Evolutionary conservation across 306 rosid species (phyloP), one percentile per base, ranked within the genome.

Genomic region (Hippophae gyantsensis): DNA sequence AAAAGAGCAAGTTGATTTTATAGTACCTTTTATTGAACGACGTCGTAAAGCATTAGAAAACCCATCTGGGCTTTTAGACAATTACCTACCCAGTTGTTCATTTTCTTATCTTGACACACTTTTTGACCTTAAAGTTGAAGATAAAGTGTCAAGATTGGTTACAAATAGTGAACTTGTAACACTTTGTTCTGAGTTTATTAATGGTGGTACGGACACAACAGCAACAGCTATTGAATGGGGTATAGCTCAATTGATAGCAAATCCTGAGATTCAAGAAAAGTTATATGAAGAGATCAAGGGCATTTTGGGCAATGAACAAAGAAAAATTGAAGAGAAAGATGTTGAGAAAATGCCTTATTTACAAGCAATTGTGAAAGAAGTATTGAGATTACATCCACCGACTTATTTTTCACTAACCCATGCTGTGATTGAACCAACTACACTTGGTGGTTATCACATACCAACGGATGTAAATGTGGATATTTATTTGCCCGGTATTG

Each of bases 201-300:
- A 90, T n/a, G 98, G 98, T 0, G 98, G 98, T 0, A 90, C 98
- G 0, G 98, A 90, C 77, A 90, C 98, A 7, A 90, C 96, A 0
- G 98, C 84, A 6, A 87, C 98, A 0, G 95, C 92, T n/a, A 49
- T 90, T 3, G 98, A 90, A 38, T 90, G 98, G 98, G 94, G 90
- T 0, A 83, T 90, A 2, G 95, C 86, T 0, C 78, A 78, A 41
- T 81, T 90, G 23, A 79, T 90, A 3, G 77, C 42, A 1, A 83
- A 89, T 62, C 82, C 90, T 1, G 55, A 66, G 0, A 18, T 86
- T 2, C 95, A 89, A 56, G 56, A 46, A 7, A 79, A 79, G 52
- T 66, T 88, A 1, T 80, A 60, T 61, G 23, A 64, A 0, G 94
- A 89, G 64, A 70, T 83, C 1, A 75, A 61, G 5, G 25, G 6